Conservation (phyloP, 2,329 filamentous ascomycete genomes). For the Ascochyta clinopodiicola region DNA sequence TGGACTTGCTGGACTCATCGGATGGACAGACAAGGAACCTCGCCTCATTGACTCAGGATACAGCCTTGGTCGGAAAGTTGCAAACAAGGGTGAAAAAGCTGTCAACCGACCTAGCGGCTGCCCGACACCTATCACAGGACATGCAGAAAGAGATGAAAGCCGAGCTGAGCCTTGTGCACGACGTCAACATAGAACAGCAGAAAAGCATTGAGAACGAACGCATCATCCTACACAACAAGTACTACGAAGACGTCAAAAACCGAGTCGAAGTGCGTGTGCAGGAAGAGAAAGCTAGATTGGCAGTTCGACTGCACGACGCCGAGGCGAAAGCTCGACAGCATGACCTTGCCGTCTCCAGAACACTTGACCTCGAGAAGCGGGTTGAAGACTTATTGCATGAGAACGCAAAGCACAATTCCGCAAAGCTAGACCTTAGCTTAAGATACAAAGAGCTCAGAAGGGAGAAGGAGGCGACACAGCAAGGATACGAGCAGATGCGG, state of each 20-base stretch:
- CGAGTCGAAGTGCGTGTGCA: neutral
- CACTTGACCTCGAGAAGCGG: neutral
- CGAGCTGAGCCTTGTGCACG: neutral
- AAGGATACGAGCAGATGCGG: neutral
- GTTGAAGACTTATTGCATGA: neutral
- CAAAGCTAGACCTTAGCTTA: neutral
- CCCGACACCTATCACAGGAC: neutral
- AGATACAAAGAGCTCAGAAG: neutral
- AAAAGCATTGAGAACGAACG: neutral
- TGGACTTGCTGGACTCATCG: too few relatives aligned
- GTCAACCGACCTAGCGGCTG: neutral
- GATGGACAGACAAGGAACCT: too few relatives aligned
- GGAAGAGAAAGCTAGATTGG: neutral
- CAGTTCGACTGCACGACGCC: neutral
- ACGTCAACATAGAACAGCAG: neutral
- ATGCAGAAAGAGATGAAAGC: neutral
- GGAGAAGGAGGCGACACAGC: neutral
- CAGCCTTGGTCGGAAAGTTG: too few relatives aligned
- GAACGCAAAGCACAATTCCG: neutral
- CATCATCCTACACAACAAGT: neutral
- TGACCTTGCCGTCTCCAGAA: neutral
- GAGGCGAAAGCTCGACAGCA: neutral
- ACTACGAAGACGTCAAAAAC: neutral
- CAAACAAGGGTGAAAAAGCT: too few relatives aligned
- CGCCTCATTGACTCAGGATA: too few relatives aligned